phyloP scores from a whole-genome alignment of 2,329 filamentous ascomycete genomes.

The Ustilaginoidea virens region DNA sequence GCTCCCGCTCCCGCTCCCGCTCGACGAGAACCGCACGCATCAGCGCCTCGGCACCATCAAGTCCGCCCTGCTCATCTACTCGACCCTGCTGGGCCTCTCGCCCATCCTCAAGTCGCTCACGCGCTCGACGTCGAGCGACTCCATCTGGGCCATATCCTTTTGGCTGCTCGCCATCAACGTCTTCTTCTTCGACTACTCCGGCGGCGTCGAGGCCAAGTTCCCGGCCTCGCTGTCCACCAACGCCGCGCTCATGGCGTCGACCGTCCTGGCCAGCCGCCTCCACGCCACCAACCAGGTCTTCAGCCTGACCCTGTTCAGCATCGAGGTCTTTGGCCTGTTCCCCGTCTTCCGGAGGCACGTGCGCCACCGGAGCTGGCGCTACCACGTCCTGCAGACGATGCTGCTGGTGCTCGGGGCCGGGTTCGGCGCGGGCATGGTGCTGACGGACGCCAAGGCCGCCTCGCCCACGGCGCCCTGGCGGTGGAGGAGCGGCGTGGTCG shows the following conservation, averaged over 20 bases:
- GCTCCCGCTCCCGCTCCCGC: constrained; percentile 13
- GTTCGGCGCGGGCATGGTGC: constrained; percentile 54
- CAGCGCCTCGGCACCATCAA: constrained; percentile 66
- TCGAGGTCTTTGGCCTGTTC: constrained; percentile 93
- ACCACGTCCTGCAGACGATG: constrained; percentile 64
- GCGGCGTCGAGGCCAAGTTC: constrained; percentile 46
- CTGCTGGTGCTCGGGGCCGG: constrained; percentile 66
- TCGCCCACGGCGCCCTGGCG: constrained; percentile 25
- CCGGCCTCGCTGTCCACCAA: constrained; percentile 77
- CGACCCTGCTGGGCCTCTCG: constrained; percentile 76
- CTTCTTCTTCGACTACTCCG: constrained; percentile 94
- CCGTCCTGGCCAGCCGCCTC: constrained; percentile 79
- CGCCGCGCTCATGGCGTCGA: constrained; percentile 89
- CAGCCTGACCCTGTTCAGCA: constrained; percentile 84
- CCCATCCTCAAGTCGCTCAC: constrained; percentile 97
- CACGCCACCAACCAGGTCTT: constrained; percentile 90
- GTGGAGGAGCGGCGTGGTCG: constrained; percentile 46
- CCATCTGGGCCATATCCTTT: constrained; percentile 93
- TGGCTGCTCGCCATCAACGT: constrained; percentile 92
- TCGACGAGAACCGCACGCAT: constrained; percentile 26
- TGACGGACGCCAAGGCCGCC: constrained; percentile 34
- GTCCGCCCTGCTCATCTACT: constrained; percentile 85
- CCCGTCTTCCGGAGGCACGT: constrained; percentile 93
- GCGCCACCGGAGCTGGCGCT: constrained; percentile 63
- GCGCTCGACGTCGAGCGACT: constrained; percentile 78